These are phyloP conservation scores for Halophytophthora batemanensis DNA, from an alignment of 352 stramenopile genomes.

Conservation along the genomic window DNA sequence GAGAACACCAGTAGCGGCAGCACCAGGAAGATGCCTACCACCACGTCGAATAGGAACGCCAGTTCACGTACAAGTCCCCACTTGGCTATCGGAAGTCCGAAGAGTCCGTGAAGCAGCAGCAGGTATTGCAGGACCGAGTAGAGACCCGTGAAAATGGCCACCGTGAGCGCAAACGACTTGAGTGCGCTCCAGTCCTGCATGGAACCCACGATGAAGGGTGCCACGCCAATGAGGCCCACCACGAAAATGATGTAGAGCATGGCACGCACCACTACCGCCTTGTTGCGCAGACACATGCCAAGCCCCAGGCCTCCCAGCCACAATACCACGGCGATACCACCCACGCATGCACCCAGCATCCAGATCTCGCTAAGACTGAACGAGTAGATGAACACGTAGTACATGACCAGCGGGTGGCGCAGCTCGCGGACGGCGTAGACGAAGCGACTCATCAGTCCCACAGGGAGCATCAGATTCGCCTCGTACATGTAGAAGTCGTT, in stretches of 20 bases:
- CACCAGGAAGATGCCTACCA: slow-evolving; percentile 74
- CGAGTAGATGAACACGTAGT: slow-evolving; percentile 75
- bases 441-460: slow-evolving; percentile 62
- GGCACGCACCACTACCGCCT: slow-evolving; percentile 44
- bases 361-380: slow-evolving; percentile 70
- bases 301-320: slow-evolving; percentile 67
- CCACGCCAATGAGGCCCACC: slow-evolving; percentile 49
- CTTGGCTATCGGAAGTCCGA: slow-evolving; percentile 57
- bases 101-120: slow-evolving; percentile 65
- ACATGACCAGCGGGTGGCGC: slow-evolving; percentile 78
- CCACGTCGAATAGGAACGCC: slow-evolving; percentile 86
- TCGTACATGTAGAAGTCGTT: slow-evolving; percentile 80
- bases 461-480: slow-evolving; percentile 52
- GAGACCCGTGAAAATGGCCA: slow-evolving; percentile 71
- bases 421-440: slow-evolving; percentile 74
- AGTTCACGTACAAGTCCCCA: slow-evolving; percentile 73
- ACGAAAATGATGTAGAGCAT: slow-evolving; percentile 74
- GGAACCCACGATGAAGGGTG: slow-evolving; percentile 59
- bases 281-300: slow-evolving; percentile 57
- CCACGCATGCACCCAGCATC: slow-evolving; percentile 57
- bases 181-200: slow-evolving; percentile 56
- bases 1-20: slow-evolving; percentile 73
- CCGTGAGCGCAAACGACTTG: slow-evolving; percentile 67
- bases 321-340: slow-evolving; percentile 52
- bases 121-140: slow-evolving; percentile 77